Evolutionary conservation across 208 protist genomes (phyloP).

Genomic region (Crithidia fasciculata): DNA sequence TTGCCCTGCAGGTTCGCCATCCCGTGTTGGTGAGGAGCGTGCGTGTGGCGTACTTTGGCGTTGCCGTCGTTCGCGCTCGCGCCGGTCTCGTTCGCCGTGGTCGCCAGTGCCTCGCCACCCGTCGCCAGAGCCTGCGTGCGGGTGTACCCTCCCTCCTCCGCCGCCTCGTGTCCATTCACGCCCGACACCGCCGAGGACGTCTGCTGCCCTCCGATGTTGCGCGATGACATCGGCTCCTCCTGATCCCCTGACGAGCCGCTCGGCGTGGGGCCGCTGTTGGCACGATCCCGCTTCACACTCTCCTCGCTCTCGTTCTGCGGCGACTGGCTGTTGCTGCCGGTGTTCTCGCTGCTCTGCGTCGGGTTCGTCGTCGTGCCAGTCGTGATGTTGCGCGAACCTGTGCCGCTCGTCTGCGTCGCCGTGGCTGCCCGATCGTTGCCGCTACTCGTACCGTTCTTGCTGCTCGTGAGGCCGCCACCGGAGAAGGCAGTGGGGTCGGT

Average conservation of each 20-base stretch:
- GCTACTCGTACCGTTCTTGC: constrained; percentile 18
- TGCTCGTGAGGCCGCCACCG: constrained; percentile 24
- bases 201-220: constrained; percentile 3
- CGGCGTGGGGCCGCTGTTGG: background rate
- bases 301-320: constrained; percentile 8
- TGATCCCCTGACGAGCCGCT: constrained; percentile 11
- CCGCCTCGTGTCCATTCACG: background rate
- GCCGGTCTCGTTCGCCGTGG: background rate
- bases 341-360: constrained; percentile 6
- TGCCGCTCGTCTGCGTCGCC: constrained; percentile 6
- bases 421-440: constrained; percentile 2
- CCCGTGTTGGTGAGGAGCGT: constrained; percentile 5
- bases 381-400: constrained; percentile 8
- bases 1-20: background rate
- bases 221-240: background rate
- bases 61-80: background rate
- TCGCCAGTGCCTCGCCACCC: background rate
- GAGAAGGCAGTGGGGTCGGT: constrained; percentile 4
- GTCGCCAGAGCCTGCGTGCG: background rate
- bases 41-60: background rate
- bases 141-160: no score
- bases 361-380: constrained; percentile 6
- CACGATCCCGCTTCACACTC: background rate
- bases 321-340: constrained; percentile 4
- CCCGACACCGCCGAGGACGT: background rate